Percentiles rank a stretch among this genome's conserved stretches.
Conservation (phyloP, 768 basidiomycete species). For the Podaxis sp. region DNA sequence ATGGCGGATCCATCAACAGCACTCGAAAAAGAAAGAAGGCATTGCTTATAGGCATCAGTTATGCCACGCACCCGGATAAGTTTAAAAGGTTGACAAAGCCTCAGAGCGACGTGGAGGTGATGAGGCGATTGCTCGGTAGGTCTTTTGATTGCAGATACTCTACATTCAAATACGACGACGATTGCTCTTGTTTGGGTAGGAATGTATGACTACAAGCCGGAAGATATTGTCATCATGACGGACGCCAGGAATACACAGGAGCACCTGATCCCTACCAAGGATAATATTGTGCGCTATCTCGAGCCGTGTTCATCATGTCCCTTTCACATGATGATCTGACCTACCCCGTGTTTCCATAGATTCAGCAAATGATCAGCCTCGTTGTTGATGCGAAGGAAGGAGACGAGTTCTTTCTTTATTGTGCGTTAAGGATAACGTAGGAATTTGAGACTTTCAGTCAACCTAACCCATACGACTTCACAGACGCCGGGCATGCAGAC, state of each 20-base stretch:
- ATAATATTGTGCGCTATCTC: background rate
- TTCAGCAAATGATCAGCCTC: background rate
- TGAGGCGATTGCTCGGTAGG: slow-evolving; percentile 15
- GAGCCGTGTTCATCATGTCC: background rate
- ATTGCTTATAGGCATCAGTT: slow-evolving; percentile 18
- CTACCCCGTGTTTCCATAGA: background rate
- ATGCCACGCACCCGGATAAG: background rate
- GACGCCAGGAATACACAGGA: background rate
- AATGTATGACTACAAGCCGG: background rate
- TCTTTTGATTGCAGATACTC: background rate
- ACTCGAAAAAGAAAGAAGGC: slow-evolving; percentile 7
- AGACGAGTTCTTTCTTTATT: background rate
- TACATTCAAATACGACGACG: background rate
- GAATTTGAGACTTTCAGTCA: background rate
- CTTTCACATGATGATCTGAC: background rate
- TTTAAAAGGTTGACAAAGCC: background rate
- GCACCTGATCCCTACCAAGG: background rate
- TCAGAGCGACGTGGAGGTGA: slow-evolving; percentile 2
- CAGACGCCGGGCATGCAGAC: slow-evolving; percentile 18
- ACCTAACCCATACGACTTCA: background rate
- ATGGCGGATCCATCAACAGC: background rate
- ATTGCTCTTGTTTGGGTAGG: background rate
- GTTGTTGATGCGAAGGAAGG: background rate
- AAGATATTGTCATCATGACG: slow-evolving; percentile 2
- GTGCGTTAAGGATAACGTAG: background rate